Evolutionary conservation across 2,329 filamentous ascomycete species (phyloP), one percentile per base, ranked within the genome.

Genomic region (Epichloe uncinata): DNA sequence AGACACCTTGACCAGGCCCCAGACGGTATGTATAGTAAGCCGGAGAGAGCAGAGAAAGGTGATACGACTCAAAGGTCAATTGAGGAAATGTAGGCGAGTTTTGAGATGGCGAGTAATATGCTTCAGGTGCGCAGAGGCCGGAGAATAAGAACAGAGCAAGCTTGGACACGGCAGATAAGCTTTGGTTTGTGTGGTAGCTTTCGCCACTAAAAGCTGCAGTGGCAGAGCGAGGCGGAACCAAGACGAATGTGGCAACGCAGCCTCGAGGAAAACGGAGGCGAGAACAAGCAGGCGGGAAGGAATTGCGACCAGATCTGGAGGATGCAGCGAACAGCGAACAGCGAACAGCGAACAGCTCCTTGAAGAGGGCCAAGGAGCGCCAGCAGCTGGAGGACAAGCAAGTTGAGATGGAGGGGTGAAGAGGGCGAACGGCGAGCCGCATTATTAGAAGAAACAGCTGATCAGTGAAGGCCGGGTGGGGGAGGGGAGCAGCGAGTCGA

Each of bases 151-250:
- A 34, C 3, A 11, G 34, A 44, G n/a, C 37, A 9, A 41, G 46
- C 35, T 48, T 37, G 18, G 47, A 35, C 36, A 36, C 22, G 30
- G 40, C 49, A 47, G 38, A 47, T 47, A 35, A 43, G 44, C 45
- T 50, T 42, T 44, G 11, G 13, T n/a, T 36, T 33, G 44, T 40
- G 35, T 40, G 35, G 45, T 13, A 33, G 20, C 42, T 22, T 34
- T 38, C 26, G 42, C 35, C 20, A 42, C 47, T 13, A 35, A 45
- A 16, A 22, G 20, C 16, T 36, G 15, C 11, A 22, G 34, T 40
- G n/a, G 34, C 42, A 35, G 26, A 15, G 30, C 35, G 13, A 42
- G 36, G 30, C 26, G 37, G 34, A 6, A 41, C n/a, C 30, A 5
- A 22, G 42, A 3, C 42, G 3, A 13, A n/a, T n/a, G 41, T 30